Percentiles rank a stretch among this genome's conserved stretches.
Evolutionary conservation across 768 basidiomycete genomes (phyloP).

Genomic region (Lentinula sp.): DNA sequence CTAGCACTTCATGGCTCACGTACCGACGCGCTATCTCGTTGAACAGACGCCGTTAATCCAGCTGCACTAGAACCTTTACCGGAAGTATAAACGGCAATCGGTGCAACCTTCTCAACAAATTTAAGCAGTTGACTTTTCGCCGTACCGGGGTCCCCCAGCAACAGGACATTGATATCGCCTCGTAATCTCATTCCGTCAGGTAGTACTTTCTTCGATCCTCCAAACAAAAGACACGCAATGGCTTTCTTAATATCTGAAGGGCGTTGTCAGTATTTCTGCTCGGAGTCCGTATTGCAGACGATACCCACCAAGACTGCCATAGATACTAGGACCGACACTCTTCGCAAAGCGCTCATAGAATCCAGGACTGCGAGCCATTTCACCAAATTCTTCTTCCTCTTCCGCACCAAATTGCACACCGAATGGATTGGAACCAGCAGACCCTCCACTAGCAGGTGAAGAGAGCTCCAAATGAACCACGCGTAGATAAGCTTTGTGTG

Average conservation of each 20-base stretch:
- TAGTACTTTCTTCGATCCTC: conserved; percentile 93
- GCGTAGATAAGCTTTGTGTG: conserved; percentile 92
- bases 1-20: conserved; percentile 19
- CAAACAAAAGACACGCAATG: conserved; percentile 92
- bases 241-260: conserved; percentile 95
- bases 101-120: conserved; percentile 99
- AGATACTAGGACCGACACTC: conserved; percentile 97
- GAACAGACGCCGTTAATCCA: conserved; percentile 96
- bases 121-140: conserved; percentile 98
- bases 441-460: conserved; percentile 62
- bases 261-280: conserved; percentile 8
- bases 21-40: conserved; percentile 88
- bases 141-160: conserved; percentile 97
- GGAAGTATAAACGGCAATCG: conserved; percentile 96
- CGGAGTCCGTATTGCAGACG: background rate
- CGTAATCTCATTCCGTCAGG: conserved; percentile 96
- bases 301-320: conserved; percentile 77
- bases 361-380: conserved; percentile 81
- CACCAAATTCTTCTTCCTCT: conserved; percentile 94
- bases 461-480: conserved; percentile 90
- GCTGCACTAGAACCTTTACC: conserved; percentile 98
- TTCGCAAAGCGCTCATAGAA: conserved; percentile 93
- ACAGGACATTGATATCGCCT: conserved; percentile 95
- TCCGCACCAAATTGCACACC: conserved; percentile 88
- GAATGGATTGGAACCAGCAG: conserved; percentile 75